These are phyloP conservation scores for Metschnikowia borealis DNA, from an alignment of 805 yeast species.

Conservation along the genomic window DNA sequence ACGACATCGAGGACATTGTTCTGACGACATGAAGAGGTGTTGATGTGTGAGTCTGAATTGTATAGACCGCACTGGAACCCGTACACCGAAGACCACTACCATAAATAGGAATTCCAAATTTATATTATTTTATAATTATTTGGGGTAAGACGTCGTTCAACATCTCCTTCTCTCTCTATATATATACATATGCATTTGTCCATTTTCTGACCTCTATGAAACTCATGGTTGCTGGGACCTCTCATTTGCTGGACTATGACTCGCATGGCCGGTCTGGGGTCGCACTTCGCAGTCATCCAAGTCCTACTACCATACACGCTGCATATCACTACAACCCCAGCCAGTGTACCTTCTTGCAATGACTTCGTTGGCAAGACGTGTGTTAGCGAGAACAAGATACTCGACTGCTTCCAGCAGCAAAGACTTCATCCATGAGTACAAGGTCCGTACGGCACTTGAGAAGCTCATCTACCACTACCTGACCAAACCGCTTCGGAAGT, in stretches of 20 bases:
- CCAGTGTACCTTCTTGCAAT: neutral
- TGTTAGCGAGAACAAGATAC: neutral
- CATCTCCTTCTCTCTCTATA: too few species aligned
- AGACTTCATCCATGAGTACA: slow-evolving; percentile 49
- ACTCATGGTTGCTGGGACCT: neutral
- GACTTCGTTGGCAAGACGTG: neutral
- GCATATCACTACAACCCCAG: neutral
- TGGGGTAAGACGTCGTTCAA: too few species aligned
- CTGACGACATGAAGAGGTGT: neutral
- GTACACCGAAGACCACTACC: neutral
- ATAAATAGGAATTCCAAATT: too few species aligned
- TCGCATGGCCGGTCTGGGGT: neutral
- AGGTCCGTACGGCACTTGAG: slow-evolving; percentile 55
- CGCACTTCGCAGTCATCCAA: neutral
- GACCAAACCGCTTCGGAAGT: slow-evolving; percentile 46
- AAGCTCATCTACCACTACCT: slow-evolving; percentile 57
- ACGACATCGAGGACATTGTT: slow-evolving; percentile 11
- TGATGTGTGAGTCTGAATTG: neutral
- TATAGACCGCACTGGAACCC: neutral
- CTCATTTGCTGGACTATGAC: neutral
- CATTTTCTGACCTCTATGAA: neutral
- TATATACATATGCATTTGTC: too few species aligned
- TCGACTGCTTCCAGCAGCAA: neutral
- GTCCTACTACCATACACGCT: neutral
- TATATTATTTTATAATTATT: too few species aligned